Evolutionary conservation across 1,284 basidiomycete species (phyloP), one percentile per base, ranked within the genome.

Genomic region (Somion occarium): DNA sequence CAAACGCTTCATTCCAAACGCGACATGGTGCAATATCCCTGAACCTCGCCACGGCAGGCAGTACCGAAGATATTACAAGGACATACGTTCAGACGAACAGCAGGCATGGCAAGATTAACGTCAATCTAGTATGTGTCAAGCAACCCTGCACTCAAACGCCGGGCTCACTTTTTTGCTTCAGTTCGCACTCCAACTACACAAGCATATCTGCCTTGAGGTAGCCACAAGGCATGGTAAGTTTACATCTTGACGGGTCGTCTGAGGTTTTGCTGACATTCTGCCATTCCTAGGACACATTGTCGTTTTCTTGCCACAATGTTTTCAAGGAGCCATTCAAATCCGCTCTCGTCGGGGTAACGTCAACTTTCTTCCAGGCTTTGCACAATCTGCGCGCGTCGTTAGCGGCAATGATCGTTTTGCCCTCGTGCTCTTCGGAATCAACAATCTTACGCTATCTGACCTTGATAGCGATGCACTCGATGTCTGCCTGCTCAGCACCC

Each of bases 1-100:
- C 57, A n/a, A 62, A 65, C 49, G 64, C 63, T 5, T 52, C 57
- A 2, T 64, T 67, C 56, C 51, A 58, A 26, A 64, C 65, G 0
- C 61, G 60, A 9, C 61, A 64, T 41, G 63, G 64, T 11, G 43
- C 54, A 18, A 59, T 67, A 46, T 55, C 38, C 49, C 54, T 65
- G 22, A 55, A 59, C 44, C 51, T 59, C 19, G 57, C 57, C 12
- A 59, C 57, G 5, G 57, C 47, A 12, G 55, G 57, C 11, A 30
- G 30, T 22, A 57, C 46, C 1, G 42, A 44, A 15, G 39, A 44
- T n/a, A 26, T 18, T 5, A 55, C 38, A n/a, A 56, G 53, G 41
- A 56, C 61, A 2, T 56, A 59, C 23, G 54, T 65, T 19, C 53
- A 61, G 46, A 56, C 59, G 15, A 53, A 52, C 1, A 64, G 52